Conservation (phyloP, 164 flowering plant species). For the Kingdonia uniflora region DNA sequence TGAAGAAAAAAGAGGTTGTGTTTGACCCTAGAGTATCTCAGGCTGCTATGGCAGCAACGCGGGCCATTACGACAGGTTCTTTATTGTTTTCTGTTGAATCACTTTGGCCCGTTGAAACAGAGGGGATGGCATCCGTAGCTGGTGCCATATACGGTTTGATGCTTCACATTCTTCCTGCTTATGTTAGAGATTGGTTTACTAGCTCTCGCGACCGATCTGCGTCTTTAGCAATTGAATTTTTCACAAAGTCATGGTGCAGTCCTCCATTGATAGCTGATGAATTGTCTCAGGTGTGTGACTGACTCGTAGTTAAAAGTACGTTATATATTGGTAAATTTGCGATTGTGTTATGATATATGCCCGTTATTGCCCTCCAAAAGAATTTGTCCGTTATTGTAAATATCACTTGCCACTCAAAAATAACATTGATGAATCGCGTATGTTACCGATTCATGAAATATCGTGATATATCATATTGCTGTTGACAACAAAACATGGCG, state of each 20-base stretch:
- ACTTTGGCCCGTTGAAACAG: constrained; percentile 65
- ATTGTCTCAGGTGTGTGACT: constrained; percentile 55
- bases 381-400: no score
- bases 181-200: constrained; percentile 82
- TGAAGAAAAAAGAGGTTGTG: constrained; percentile 60
- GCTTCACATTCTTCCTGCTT: constrained; percentile 89
- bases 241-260: constrained; percentile 86
- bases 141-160: constrained; percentile 84
- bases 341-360: no score
- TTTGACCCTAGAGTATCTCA: constrained; percentile 40
- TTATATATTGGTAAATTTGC: no score
- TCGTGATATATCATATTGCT: no score
- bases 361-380: no score
- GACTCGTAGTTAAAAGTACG: neutral
- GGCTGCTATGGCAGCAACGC: constrained; percentile 61
- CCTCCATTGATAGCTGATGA: constrained; percentile 79
- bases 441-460: no score
- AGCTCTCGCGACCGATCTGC: constrained; percentile 71
- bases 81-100: constrained; percentile 46
- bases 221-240: constrained; percentile 56
- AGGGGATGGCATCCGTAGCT: constrained; percentile 65
- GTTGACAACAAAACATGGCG: no score
- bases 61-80: constrained; percentile 61
- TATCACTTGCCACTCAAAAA: no score
- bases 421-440: no score